phyloP scores from a whole-genome alignment of 2,329 filamentous ascomycete genomes.

The Alternaria ventricosa region DNA sequence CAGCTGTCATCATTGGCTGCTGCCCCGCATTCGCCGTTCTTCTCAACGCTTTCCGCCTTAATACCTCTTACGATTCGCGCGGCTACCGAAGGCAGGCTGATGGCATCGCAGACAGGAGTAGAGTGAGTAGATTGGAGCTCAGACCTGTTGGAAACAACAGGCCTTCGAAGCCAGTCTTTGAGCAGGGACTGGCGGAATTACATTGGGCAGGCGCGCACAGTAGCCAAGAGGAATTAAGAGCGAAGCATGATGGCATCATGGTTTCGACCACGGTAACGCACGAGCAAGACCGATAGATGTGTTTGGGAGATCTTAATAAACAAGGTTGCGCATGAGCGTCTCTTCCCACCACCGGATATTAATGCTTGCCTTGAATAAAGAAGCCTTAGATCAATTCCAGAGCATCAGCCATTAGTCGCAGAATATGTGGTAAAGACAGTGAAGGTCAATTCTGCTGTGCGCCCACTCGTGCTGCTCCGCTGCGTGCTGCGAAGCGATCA shows the following conservation, averaged over 20 bases:
- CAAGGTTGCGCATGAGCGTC: not conserved
- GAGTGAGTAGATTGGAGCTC: not conserved
- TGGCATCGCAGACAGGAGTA: not conserved
- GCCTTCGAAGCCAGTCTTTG: not conserved
- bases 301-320: not conserved
- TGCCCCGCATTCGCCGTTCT: conserved; percentile 22
- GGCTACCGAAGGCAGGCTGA: conserved; percentile 6
- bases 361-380: not conserved
- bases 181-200: not conserved
- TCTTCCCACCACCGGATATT: not conserved
- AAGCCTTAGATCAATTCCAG: not conserved
- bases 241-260: conserved; percentile 6
- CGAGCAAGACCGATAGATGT: not conserved
- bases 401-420: not conserved
- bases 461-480: not conserved
- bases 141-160: not conserved
- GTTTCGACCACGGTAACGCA: conserved; percentile 3
- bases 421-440: not conserved
- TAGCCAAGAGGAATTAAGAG: conserved; percentile 16
- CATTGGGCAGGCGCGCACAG: conserved; percentile 8
- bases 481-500: not conserved
- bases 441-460: not conserved
- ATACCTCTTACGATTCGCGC: conserved; percentile 2
- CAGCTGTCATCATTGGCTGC: conserved; percentile 25
- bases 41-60: conserved; percentile 5